Percentiles rank a stretch among this genome's conserved stretches.
phyloP scores from a whole-genome alignment of 2,329 filamentous ascomycete species.

The Trichoderma hamatum region DNA sequence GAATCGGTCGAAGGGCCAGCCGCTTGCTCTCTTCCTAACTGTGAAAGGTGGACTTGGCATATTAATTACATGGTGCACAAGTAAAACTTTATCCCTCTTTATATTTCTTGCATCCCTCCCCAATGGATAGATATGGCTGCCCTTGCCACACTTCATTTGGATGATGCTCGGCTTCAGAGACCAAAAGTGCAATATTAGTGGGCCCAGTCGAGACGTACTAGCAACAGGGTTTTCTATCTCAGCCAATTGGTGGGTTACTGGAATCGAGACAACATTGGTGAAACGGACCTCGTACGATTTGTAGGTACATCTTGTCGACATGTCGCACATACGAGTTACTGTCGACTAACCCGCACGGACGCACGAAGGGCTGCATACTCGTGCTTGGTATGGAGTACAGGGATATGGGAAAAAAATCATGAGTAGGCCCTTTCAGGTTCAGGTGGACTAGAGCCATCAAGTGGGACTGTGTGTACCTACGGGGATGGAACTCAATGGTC shows the following conservation, averaged over 20 bases:
- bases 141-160: no score
- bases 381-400: background rate
- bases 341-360: background rate
- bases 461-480: slow-evolving; percentile 1
- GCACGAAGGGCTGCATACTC: background rate
- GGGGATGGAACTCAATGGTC: background rate
- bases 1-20: background rate
- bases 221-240: background rate
- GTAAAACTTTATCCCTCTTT: background rate
- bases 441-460: background rate
- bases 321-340: slow-evolving; percentile 8
- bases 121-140: background rate
- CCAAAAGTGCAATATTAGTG: background rate
- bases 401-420: background rate
- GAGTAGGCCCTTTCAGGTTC: background rate
- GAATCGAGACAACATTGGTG: background rate
- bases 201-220: background rate
- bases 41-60: background rate
- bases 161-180: background rate
- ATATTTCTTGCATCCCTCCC: background rate
- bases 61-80: background rate
- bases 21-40: background rate
- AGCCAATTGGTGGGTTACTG: background rate
- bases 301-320: slow-evolving; percentile 6
- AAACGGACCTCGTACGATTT: slow-evolving; percentile 9